Percentiles rank a stretch among this genome's conserved stretches.
These are phyloP conservation scores for Trichomonas tenax DNA, from an alignment of 208 protist genomes.

Conservation along the genomic window DNA sequence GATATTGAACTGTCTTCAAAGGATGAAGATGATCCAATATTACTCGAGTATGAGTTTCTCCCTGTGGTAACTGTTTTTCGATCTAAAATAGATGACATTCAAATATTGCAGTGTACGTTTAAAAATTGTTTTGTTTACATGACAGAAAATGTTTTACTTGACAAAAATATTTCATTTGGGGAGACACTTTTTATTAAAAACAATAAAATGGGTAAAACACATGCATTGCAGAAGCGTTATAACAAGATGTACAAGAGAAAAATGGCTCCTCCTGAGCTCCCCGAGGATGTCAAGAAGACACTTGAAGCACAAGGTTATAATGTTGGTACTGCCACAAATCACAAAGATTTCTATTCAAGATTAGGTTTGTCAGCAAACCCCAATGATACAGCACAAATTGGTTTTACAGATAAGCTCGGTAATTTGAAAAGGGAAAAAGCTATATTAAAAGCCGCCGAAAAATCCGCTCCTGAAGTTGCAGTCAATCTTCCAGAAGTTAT, in stretches of 20 bases:
- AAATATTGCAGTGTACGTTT: background rate
- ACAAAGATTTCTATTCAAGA: background rate
- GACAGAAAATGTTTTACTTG: too few species aligned
- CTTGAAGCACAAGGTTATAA: background rate
- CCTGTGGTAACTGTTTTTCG: background rate
- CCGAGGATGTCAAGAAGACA: background rate
- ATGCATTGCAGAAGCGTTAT: too few species aligned
- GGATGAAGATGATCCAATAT: background rate
- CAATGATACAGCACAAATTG: background rate
- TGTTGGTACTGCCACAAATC: background rate
- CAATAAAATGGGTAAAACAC: too few species aligned
- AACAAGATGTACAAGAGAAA: background rate
- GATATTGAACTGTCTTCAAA: background rate
- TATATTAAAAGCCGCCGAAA: background rate
- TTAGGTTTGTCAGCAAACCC: background rate
- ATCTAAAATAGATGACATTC: background rate
- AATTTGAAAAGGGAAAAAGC: background rate
- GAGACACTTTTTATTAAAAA: too few species aligned
- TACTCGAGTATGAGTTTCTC: background rate
- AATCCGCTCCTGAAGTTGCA: background rate
- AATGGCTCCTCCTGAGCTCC: background rate
- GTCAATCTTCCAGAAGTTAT: background rate
- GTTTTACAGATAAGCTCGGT: background rate
- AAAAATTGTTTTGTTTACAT: too few species aligned
- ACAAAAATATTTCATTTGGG: too few species aligned